These are phyloP conservation scores for Choricystis sp. DNA, from an alignment of 139 green algal species.

Conservation along the genomic window DNA sequence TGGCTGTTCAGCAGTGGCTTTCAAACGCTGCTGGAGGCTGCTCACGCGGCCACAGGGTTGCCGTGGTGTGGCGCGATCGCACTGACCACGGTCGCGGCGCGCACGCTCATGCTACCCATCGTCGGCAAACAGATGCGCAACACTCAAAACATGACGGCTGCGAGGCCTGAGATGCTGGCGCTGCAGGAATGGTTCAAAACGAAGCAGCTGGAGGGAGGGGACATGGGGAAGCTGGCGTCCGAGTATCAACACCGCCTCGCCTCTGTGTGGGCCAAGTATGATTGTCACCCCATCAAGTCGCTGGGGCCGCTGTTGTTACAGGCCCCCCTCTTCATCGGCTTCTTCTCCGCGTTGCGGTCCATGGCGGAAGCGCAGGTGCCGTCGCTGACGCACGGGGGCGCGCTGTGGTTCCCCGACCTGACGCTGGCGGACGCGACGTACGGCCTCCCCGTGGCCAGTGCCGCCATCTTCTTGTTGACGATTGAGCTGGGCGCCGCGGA, in stretches of 20 bases:
- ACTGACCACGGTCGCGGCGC: conserved; percentile 27
- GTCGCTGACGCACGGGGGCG: conserved; percentile 45
- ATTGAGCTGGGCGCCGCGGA: conserved; percentile 51
- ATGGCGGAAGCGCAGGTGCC: conserved; percentile 41
- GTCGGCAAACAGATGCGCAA: conserved; percentile 44
- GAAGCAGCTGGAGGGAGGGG: conserved; percentile 17
- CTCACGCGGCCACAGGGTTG: conserved; percentile 28
- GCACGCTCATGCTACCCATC: conserved; percentile 37
- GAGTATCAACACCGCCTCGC: conserved; percentile 22
- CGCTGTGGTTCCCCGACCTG: conserved; percentile 72
- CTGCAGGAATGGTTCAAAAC: conserved; percentile 35
- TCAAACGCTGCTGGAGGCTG: conserved; percentile 28
- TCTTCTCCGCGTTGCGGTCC: conserved; percentile 41
- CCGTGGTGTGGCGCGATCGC: conserved; percentile 50
- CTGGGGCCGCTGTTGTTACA: conserved; percentile 27
- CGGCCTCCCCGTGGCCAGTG: conserved; percentile 51
- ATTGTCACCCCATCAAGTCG: conserved; percentile 34
- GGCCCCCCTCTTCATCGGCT: conserved; percentile 47
- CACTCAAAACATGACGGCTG: conserved; percentile 39
- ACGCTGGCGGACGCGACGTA: conserved; percentile 60
- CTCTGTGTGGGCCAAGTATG: conserved; percentile 34
- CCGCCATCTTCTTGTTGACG: conserved; percentile 44
- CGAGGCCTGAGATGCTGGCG: conserved; percentile 34
- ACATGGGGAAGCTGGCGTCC: not conserved
- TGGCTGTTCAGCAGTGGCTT: conserved; percentile 34